phyloP scores from a whole-genome alignment of 225 moss, liverwort and hornwort species.

The Physcomitrium patens region DNA sequence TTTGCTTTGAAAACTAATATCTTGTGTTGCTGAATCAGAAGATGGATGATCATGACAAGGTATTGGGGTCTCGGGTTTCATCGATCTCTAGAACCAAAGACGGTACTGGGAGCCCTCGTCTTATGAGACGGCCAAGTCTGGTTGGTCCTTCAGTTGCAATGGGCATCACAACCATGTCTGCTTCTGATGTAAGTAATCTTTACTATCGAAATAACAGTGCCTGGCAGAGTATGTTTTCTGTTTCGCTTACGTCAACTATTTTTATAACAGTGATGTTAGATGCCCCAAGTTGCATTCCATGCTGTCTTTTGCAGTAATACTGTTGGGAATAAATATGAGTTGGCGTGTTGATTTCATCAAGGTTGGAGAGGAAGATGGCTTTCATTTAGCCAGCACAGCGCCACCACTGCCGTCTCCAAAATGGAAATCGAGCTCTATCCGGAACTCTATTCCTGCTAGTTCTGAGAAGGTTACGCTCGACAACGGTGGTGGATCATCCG shows the following conservation, averaged over 20 bases:
- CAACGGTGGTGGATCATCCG: constrained; percentile 59
- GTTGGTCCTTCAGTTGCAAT: constrained; percentile 91
- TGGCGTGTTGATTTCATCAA: constrained; percentile 23
- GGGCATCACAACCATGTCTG: constrained; percentile 93
- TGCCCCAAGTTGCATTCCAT: neutral
- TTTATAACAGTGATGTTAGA: neutral
- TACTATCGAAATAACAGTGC: constrained; percentile 11
- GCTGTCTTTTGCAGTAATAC: constrained; percentile 17
- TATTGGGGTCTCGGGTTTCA: constrained; percentile 44
- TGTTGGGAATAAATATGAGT: constrained; percentile 6
- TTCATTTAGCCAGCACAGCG: constrained; percentile 55
- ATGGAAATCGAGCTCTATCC: constrained; percentile 45
- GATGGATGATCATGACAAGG: constrained; percentile 55
- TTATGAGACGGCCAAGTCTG: constrained; percentile 85
- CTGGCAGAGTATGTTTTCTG: neutral
- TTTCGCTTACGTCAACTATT: neutral
- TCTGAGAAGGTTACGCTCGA: constrained; percentile 49
- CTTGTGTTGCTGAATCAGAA: constrained; percentile 21
- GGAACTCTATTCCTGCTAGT: constrained; percentile 32
- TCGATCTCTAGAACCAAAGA: constrained; percentile 60
- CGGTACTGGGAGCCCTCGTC: constrained; percentile 67
- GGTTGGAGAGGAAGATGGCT: constrained; percentile 60
- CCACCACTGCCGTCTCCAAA: constrained; percentile 60
- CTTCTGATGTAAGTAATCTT: constrained; percentile 71
- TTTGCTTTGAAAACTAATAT: no score